Percentiles rank a stretch among this genome's conserved stretches.
Conservation (phyloP, 345 rosid genomes). For the Hibiscus mutabilis region DNA sequence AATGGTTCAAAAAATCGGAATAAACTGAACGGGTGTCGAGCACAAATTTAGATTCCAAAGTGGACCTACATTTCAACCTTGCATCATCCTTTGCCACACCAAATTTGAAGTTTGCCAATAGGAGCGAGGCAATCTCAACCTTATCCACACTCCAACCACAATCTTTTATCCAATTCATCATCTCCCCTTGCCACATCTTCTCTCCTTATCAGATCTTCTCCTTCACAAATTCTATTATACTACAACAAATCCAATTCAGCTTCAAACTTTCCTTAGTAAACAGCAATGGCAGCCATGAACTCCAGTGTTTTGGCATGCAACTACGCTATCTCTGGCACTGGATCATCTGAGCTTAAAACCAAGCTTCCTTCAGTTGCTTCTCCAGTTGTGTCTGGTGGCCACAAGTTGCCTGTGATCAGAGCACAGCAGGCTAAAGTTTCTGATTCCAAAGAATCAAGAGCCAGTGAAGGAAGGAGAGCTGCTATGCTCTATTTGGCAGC, state of each 20-base stretch:
- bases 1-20: no score
- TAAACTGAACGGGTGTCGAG: background rate
- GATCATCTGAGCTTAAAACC: conserved; percentile 53
- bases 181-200: conserved; percentile 13
- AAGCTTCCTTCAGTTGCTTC: conserved; percentile 40
- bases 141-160: conserved; percentile 92
- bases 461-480: conserved; percentile 58
- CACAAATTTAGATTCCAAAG: conserved; percentile 15
- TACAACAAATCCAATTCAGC: no score
- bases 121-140: conserved; percentile 82
- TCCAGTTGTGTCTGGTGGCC: conserved; percentile 29
- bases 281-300: conserved; percentile 21
- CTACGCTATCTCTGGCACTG: conserved; percentile 54
- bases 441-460: conserved; percentile 26
- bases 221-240: no score
- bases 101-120: conserved; percentile 41
- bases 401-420: conserved; percentile 57
- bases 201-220: no score
- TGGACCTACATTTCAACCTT: conserved; percentile 27
- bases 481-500: conserved; percentile 68
- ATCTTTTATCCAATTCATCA: conserved; percentile 36
- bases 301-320: conserved; percentile 23
- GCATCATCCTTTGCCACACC: conserved; percentile 10
- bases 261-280: no score
- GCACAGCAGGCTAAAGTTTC: conserved; percentile 34